Base-by-base conservation (phyloP, 306 rosid species). In the Ammopiptanthus mongolicus region DNA sequence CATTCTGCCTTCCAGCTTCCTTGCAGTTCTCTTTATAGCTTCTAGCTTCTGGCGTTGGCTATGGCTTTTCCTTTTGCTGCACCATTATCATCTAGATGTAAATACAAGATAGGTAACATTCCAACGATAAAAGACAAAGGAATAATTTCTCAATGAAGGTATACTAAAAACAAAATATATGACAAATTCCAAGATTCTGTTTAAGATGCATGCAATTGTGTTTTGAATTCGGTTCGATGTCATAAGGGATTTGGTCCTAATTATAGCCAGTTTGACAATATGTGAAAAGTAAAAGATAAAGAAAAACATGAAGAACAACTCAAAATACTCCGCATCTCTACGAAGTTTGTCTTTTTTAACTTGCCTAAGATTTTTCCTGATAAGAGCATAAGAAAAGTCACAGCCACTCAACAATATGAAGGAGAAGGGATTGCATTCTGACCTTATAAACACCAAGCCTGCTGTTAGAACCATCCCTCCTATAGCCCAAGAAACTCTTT, bases 401-500 rank as follows among this genome's bases (percentile, higher is more conserved):
- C 36, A 44, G 70, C 80, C 29, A 66, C 50, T 21, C 39, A 55
- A 25, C 33, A 55, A 77, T 33, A 23, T 12, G 34, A 75, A 71
- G 78, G 52, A 61, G 37, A 52, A 73, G 31, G 74, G 8, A 57
- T 22, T 51, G 64, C 46, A 21, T 65, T 58, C 87, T 69, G 47
- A 95, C 98, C 98, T 91, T 52, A 87, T 74, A 84, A 82, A 84
- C 75, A 90, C 47, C 82, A 95, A 78, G 51, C 96, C 97, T 15
- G 99, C 92, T 1, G 97, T 90, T 74, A 92, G 90, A 71, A 92
- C 97, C 96, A 95, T 81, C 83, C 97, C 96, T 79, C 97, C 97
- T 3, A 95, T 86, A 33, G 96, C 97, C 99, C 99, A 95, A 37
- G 92, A 90, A 85, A 95, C 89, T 84, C 85, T 84, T 75, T 92